phyloP scores from a whole-genome alignment of 306 rosid genomes.

The Benincasa hispida region DNA sequence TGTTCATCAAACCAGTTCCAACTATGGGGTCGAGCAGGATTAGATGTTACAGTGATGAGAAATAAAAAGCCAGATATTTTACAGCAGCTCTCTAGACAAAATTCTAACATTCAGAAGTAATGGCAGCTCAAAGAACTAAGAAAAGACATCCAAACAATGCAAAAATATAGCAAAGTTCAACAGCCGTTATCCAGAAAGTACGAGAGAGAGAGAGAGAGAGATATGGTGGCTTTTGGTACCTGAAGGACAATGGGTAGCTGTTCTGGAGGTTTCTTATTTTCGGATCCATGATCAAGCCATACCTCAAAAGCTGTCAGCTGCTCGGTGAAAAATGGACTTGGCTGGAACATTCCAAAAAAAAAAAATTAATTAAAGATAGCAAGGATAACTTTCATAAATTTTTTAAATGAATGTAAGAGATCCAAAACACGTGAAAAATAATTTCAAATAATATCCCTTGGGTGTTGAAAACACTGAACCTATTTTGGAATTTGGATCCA shows the following conservation, averaged over 20 bases:
- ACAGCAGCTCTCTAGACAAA: neutral
- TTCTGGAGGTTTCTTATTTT: constrained; percentile 96
- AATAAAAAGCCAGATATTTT: neutral
- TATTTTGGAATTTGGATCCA: neutral
- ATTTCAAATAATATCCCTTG: neutral
- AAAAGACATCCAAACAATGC: neutral
- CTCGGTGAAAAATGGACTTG: constrained; percentile 91
- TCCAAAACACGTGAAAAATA: neutral
- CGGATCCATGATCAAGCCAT: constrained; percentile 99
- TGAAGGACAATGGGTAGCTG: constrained; percentile 98
- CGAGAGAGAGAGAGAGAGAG: constrained; percentile 7
- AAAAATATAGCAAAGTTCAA: neutral
- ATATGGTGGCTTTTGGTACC: constrained; percentile 24
- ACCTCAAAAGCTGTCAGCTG: constrained; percentile 96
- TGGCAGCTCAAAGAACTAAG: neutral
- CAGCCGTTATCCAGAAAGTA: constrained; percentile 16
- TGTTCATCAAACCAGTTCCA: neutral
- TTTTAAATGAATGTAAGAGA: neutral
- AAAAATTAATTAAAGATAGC: neutral
- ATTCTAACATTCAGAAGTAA: neutral
- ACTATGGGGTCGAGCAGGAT: neutral
- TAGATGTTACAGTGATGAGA: neutral
- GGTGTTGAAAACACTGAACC: neutral
- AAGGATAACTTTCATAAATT: neutral
- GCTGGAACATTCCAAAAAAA: constrained; percentile 33